Evolutionary conservation across 768 basidiomycete genomes (phyloP).

Genomic region (Sistotremastrum niveocremeum): DNA sequence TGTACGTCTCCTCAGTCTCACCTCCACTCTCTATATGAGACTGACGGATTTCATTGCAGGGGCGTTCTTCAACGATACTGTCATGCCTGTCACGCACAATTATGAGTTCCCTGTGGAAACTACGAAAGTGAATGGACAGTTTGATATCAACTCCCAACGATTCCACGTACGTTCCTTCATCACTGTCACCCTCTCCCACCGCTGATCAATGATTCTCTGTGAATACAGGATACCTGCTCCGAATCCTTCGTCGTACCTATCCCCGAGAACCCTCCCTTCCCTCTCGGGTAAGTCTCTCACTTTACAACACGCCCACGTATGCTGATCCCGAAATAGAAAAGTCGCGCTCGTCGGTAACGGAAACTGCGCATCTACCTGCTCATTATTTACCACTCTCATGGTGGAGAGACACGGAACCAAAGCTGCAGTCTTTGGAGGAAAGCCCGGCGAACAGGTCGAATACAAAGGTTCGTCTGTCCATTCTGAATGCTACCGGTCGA

Average conservation of each 20-base stretch:
- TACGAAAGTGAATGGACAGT: slow-evolving; percentile 28
- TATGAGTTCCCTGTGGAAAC: slow-evolving; percentile 31
- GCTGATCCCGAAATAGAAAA: too few species aligned
- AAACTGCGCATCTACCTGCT: slow-evolving; percentile 46
- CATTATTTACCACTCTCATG: slow-evolving; percentile 52
- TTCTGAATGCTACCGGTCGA: neutral
- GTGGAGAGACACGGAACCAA: slow-evolving; percentile 38
- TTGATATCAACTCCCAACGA: slow-evolving; percentile 33
- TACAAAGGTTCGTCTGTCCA: slow-evolving; percentile 13
- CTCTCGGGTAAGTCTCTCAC: slow-evolving; percentile 20
- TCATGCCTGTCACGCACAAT: slow-evolving; percentile 25
- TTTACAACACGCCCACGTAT: neutral
- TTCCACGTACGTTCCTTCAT: slow-evolving; percentile 26
- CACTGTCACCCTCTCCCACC: neutral
- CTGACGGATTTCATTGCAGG: slow-evolving; percentile 12
- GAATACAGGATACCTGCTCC: slow-evolving; percentile 22
- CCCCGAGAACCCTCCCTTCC: slow-evolving; percentile 33
- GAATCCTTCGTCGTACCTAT: slow-evolving; percentile 17
- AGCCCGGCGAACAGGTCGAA: slow-evolving; percentile 34
- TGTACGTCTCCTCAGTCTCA: slow-evolving; percentile 22
- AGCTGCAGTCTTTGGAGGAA: slow-evolving; percentile 44
- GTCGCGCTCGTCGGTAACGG: slow-evolving; percentile 6
- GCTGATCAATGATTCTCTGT: neutral
- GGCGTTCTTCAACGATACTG: slow-evolving; percentile 34
- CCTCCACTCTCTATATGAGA: neutral